A percentile compares a stretch with the other conserved stretches of the same genome.
Conservation (phyloP, 345 rosid genomes). For the Aquilaria malaccensis region DNA sequence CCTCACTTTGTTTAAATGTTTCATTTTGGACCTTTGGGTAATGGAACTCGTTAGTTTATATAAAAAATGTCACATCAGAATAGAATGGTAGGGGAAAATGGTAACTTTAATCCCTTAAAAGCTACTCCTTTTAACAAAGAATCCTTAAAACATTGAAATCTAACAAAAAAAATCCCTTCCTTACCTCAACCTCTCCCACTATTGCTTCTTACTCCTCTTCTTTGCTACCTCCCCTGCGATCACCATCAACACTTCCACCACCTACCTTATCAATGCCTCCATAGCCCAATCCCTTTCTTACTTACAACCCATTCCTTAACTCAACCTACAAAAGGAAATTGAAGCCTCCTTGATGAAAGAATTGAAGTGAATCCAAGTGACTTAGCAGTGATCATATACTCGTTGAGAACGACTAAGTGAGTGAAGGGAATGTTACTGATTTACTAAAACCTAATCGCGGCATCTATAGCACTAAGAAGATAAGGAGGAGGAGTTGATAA, state of each 20-base stretch:
- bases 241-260: slow-evolving; percentile 11
- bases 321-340: slow-evolving; percentile 1
- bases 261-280: slow-evolving; percentile 35
- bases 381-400: slow-evolving; percentile 58
- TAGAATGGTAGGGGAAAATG: too few species aligned
- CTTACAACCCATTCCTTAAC: slow-evolving; percentile 37
- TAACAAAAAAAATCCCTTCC: too few species aligned
- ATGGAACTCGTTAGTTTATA: too few species aligned
- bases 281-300: slow-evolving; percentile 36
- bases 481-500: slow-evolving; percentile 22
- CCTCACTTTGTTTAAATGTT: too few species aligned
- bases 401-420: slow-evolving; percentile 75
- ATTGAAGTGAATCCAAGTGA: slow-evolving; percentile 44
- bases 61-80: too few species aligned
- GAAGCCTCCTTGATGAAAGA: slow-evolving; percentile 1
- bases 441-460: slow-evolving; percentile 66
- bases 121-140: too few species aligned
- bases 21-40: too few species aligned
- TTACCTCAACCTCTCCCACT: too few species aligned
- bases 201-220: slow-evolving; percentile 38
- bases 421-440: slow-evolving; percentile 62
- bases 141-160: too few species aligned
- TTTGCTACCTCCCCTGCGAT: slow-evolving; percentile 18
- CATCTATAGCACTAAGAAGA: slow-evolving; percentile 8
- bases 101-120: too few species aligned